Percentiles rank a stretch among this genome's conserved stretches.
Evolutionary conservation across 179 eudicot species (phyloP).

Genomic region (Camellia oleifera): DNA sequence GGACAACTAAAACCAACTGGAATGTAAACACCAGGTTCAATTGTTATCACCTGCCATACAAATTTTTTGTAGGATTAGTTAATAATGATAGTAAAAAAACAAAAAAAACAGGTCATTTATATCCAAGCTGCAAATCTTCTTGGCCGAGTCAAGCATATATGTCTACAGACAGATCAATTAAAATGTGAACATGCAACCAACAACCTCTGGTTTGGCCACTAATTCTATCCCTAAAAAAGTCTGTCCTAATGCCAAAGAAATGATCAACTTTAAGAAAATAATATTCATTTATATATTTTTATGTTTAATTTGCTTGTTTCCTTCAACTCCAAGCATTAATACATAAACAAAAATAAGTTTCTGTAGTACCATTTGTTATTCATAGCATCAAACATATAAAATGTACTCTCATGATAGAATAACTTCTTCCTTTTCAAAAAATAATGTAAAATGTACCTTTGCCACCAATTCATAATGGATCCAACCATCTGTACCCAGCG

Average conservation of each 20-base stretch:
- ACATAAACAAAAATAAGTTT: neutral
- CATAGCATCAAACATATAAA: neutral
- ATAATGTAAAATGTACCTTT: neutral
- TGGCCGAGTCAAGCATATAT: neutral
- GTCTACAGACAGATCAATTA: neutral
- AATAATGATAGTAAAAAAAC: neutral
- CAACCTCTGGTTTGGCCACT: neutral
- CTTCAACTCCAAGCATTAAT: neutral
- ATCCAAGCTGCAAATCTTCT: constrained; percentile 1
- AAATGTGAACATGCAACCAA: neutral
- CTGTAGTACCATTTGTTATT: neutral
- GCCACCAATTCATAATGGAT: neutral
- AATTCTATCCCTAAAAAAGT: neutral
- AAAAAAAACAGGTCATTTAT: neutral
- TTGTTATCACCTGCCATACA: constrained; percentile 72
- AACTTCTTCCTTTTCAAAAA: neutral
- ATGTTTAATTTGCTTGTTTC: neutral
- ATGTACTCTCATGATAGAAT: neutral
- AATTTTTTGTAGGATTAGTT: neutral
- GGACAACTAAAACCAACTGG: constrained; percentile 64
- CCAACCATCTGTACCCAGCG: neutral
- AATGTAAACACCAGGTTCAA: constrained; percentile 94
- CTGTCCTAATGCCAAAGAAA: neutral
- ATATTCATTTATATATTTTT: neutral
- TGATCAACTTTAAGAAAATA: neutral